Evolutionary conservation across 2,329 filamentous ascomycete species (phyloP).

Genomic region (Cercospora sp.): DNA sequence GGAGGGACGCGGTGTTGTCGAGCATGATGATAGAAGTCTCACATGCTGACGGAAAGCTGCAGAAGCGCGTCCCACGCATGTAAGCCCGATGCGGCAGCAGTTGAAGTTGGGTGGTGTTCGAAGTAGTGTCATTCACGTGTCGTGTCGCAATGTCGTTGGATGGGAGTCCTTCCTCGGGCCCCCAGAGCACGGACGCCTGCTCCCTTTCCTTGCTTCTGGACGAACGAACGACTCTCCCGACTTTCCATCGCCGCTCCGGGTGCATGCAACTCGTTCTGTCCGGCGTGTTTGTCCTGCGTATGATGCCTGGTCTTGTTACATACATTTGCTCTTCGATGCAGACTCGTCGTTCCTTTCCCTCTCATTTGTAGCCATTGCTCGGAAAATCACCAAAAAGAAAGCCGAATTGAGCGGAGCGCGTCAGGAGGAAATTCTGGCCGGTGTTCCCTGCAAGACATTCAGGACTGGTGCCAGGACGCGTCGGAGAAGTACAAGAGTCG

Average conservation of each 20-base stretch:
- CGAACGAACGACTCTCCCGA: neutral
- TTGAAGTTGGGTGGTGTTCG: neutral
- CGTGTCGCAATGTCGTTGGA: slow-evolving; percentile 14
- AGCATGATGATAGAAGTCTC: neutral
- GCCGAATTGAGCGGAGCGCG: slow-evolving; percentile 11
- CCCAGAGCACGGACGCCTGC: neutral
- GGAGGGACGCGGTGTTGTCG: neutral
- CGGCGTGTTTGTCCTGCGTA: slow-evolving; percentile 8
- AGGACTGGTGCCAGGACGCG: slow-evolving; percentile 10
- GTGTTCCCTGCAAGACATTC: slow-evolving; percentile 4
- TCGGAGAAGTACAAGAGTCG: slow-evolving; percentile 1
- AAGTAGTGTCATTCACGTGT: slow-evolving; percentile 6
- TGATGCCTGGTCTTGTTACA: slow-evolving; percentile 9
- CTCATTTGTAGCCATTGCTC: slow-evolving; percentile 17
- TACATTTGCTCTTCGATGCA: slow-evolving; percentile 10
- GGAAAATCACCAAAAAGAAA: slow-evolving; percentile 6
- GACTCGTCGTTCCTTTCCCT: slow-evolving; percentile 20
- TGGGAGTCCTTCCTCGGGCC: slow-evolving; percentile 1
- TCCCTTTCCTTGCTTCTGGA: slow-evolving; percentile 10
- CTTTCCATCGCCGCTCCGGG: slow-evolving; percentile 4
- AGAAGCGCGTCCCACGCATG: neutral
- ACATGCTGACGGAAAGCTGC: neutral
- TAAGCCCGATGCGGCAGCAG: neutral
- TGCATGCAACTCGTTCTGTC: neutral
- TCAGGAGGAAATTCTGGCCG: slow-evolving; percentile 14